phyloP scores from a whole-genome alignment of 2,329 filamentous ascomycete species.

The Chalaropsis thielavioides region DNA sequence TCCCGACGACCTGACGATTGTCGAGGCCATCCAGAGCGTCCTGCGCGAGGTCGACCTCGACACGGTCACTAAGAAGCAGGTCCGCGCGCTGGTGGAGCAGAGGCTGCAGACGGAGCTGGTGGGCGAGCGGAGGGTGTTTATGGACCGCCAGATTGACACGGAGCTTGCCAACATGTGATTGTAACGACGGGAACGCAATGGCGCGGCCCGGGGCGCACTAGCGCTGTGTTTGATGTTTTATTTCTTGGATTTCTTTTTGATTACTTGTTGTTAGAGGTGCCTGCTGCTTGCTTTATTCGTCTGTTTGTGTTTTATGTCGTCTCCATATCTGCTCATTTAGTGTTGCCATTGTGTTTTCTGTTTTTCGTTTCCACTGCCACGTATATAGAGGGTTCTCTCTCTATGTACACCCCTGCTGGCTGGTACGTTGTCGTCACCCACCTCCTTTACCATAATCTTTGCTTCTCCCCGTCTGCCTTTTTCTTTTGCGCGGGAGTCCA shows the following conservation, averaged over 20 bases:
- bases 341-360: neutral
- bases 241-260: slow-evolving; percentile 10
- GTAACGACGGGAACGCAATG: neutral
- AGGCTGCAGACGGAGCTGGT: slow-evolving; percentile 76
- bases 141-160: slow-evolving; percentile 84
- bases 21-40: slow-evolving; percentile 71
- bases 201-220: neutral
- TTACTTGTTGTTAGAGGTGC: slow-evolving; percentile 5
- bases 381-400: neutral
- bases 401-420: neutral
- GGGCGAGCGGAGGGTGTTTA: slow-evolving; percentile 74
- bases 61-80: slow-evolving; percentile 97
- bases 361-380: too few species aligned
- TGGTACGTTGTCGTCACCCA: too few species aligned
- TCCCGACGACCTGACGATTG: slow-evolving; percentile 65
- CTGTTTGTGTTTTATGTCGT: neutral
- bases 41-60: slow-evolving; percentile 83
- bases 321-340: neutral
- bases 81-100: slow-evolving; percentile 81
- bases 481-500: too few species aligned
- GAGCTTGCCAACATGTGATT: slow-evolving; percentile 80
- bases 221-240: slow-evolving; percentile 2
- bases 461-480: too few species aligned
- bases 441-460: too few species aligned
- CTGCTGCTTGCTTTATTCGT: neutral